Evolutionary conservation across 2,329 filamentous ascomycete genomes (phyloP).

Genomic region (Hypoxylon sp.): DNA sequence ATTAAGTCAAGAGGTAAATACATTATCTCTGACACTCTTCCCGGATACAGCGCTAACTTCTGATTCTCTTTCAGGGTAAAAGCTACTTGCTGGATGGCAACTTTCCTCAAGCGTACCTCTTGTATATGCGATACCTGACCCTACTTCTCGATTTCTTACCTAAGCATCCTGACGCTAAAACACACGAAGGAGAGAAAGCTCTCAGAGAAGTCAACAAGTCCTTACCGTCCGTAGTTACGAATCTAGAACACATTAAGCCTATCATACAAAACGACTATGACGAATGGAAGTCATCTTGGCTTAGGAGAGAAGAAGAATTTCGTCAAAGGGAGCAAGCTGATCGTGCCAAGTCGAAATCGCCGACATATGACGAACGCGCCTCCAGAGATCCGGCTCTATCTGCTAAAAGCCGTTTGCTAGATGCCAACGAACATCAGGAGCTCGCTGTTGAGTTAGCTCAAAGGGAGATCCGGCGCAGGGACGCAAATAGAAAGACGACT

Average conservation of each 20-base stretch:
- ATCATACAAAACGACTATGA: constrained; percentile 79
- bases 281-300: constrained; percentile 73
- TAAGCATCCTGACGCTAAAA: constrained; percentile 81
- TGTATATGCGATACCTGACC: constrained; percentile 89
- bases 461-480: constrained; percentile 77
- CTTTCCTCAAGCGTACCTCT: constrained; percentile 87
- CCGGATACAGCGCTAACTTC: constrained; percentile 12
- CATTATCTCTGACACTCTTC: not conserved
- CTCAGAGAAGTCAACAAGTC: constrained; percentile 68
- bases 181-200: constrained; percentile 74
- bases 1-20: constrained; percentile 82
- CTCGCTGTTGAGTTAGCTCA: constrained; percentile 83
- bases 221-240: constrained; percentile 72
- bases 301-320: constrained; percentile 55
- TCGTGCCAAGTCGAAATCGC: constrained; percentile 32
- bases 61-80: constrained; percentile 67
- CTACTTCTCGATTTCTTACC: constrained; percentile 84
- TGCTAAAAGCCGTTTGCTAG: constrained; percentile 70
- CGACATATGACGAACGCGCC: constrained; percentile 64
- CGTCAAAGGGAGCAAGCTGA: constrained; percentile 39
- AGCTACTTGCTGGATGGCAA: constrained; percentile 91
- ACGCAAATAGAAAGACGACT: constrained; percentile 71
- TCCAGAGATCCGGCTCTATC: constrained; percentile 73
- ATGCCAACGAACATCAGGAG: constrained; percentile 79
- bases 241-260: constrained; percentile 84